These are phyloP conservation scores for Stachybotrys echinatus DNA, from an alignment of 2,329 filamentous ascomycete genomes.

Conservation along the genomic window DNA sequence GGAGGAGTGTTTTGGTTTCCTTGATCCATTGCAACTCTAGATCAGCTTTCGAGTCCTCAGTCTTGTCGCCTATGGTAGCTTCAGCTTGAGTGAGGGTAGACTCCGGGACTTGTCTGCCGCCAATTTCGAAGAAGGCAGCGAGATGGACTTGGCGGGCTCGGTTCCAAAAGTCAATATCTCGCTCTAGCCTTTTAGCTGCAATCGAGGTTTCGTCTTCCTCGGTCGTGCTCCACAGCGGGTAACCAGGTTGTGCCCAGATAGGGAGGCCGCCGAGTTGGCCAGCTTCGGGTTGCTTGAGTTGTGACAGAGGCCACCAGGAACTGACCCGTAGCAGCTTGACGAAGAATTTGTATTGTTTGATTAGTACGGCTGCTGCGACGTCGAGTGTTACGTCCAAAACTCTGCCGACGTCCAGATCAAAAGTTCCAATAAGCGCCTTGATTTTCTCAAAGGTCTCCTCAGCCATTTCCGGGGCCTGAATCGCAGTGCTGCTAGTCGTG, in stretches of 20 bases:
- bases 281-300: conserved; percentile 31
- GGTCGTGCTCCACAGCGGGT: conserved; percentile 53
- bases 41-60: conserved; percentile 43
- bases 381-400: conserved; percentile 93
- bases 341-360: conserved; percentile 91
- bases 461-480: conserved; percentile 69
- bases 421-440: conserved; percentile 92
- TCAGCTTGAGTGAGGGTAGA: conserved; percentile 42
- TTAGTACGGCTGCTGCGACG: conserved; percentile 87
- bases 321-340: conserved; percentile 87
- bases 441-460: conserved; percentile 85
- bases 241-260: conserved; percentile 75
- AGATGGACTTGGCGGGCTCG: conserved; percentile 71
- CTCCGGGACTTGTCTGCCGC: conserved; percentile 62
- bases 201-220: conserved; percentile 64
- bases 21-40: conserved; percentile 70
- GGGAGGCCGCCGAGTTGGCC: conserved; percentile 65
- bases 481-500: conserved; percentile 71
- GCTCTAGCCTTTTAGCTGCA: conserved; percentile 49
- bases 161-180: conserved; percentile 78
- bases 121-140: conserved; percentile 84
- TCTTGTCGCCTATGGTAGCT: conserved; percentile 9
- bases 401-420: conserved; percentile 92
- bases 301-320: conserved; percentile 89
- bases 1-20: conserved; percentile 74